A percentile compares a stretch with the other conserved stretches of the same genome.
phyloP scores from a whole-genome alignment of 257 asterid genomes.

The Ophiorrhiza pumila region DNA sequence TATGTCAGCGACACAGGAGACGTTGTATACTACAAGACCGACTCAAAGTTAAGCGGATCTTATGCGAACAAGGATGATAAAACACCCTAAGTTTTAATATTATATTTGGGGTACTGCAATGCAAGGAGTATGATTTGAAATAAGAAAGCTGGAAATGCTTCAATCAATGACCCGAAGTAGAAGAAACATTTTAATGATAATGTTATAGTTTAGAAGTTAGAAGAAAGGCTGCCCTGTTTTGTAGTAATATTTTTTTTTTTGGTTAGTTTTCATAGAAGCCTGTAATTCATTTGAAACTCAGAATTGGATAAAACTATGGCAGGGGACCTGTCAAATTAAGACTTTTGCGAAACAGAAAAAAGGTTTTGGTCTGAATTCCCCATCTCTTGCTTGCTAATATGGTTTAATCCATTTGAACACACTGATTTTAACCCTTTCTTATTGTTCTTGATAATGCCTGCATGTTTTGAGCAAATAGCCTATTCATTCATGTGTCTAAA shows the following conservation, averaged over 20 bases:
- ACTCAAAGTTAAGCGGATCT: conserved; percentile 22
- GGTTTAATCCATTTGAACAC: not conserved
- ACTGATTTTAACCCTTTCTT: too few relatives aligned
- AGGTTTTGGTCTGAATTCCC: not conserved
- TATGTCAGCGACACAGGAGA: conserved; percentile 75
- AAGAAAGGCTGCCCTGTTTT: not conserved
- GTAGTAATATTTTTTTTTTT: too few relatives aligned
- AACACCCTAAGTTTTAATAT: not conserved
- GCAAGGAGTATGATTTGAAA: not conserved
- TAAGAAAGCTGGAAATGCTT: not conserved
- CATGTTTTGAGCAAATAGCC: too few relatives aligned
- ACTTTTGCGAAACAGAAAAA: not conserved
- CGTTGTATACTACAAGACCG: conserved; percentile 71
- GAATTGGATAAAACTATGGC: not conserved
- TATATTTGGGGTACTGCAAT: not conserved
- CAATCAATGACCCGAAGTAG: too few relatives aligned
- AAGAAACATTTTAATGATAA: not conserved
- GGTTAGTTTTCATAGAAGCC: not conserved
- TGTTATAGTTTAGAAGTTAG: not conserved
- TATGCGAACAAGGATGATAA: not conserved
- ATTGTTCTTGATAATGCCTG: too few relatives aligned
- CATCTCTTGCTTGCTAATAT: not conserved
- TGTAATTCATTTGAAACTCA: conserved; percentile 1
- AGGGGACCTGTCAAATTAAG: not conserved
- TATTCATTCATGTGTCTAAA: too few relatives aligned